A percentile compares a stretch with the other conserved stretches of the same genome.
Conservation (phyloP, 2,329 filamentous ascomycete species). For the Penicillium nordicum region DNA sequence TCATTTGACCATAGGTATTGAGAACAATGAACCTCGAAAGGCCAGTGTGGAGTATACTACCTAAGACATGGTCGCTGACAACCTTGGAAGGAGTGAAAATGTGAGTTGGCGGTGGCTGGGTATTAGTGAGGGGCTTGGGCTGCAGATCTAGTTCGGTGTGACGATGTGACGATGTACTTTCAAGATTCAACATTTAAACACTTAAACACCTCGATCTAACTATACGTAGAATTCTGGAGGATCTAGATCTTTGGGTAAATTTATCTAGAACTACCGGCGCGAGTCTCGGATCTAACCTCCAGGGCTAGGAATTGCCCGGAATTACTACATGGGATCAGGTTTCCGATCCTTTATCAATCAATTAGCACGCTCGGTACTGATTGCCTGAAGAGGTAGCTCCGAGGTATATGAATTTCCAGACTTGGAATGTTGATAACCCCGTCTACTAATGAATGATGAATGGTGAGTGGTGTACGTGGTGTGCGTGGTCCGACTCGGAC, state of each 20-base stretch:
- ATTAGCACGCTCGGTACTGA: slow-evolving; percentile 4
- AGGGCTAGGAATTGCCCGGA: background rate
- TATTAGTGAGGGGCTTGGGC: slow-evolving; percentile 6
- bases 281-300: background rate
- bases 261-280: background rate
- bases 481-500: background rate
- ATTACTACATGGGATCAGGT: background rate
- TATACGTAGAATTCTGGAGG: background rate
- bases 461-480: background rate
- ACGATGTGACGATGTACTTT: slow-evolving; percentile 1
- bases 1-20: background rate
- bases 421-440: no score
- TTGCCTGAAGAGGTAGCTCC: slow-evolving; percentile 10
- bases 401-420: background rate
- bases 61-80: background rate
- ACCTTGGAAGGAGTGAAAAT: background rate
- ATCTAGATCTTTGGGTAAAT: background rate
- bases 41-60: background rate
- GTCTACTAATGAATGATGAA: no score
- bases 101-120: slow-evolving; percentile 8
- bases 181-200: background rate
- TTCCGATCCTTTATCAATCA: background rate
- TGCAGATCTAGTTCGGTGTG: slow-evolving; percentile 9
- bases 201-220: background rate
- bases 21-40: background rate